Evolutionary conservation across 345 rosid genomes (phyloP).

Genomic region (Psidium friedrichsthalianum): DNA sequence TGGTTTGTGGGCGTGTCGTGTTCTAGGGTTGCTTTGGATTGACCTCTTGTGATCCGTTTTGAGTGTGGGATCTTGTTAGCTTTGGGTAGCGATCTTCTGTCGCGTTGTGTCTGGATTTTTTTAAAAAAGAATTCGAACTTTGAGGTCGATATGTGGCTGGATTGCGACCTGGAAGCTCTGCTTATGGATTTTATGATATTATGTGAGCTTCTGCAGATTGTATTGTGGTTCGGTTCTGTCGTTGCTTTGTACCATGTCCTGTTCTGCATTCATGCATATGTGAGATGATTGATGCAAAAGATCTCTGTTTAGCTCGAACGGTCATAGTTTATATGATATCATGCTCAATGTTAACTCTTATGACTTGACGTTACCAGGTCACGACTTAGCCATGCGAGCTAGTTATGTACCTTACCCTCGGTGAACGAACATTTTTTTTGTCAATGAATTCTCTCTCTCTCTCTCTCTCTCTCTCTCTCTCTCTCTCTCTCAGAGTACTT

Average conservation of each 20-base stretch:
- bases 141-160: not conserved
- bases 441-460: not conserved
- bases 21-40: not conserved
- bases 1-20: not conserved
- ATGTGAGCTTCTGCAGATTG: not conserved
- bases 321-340: not conserved
- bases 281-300: not conserved
- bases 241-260: not conserved
- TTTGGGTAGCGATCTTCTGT: not conserved
- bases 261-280: not conserved
- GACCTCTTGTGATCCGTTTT: not conserved
- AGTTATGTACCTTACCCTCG: not conserved
- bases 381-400: not conserved
- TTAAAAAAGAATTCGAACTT: not conserved
- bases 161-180: not conserved
- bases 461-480: not conserved
- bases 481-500: not conserved
- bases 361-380: not conserved
- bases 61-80: not conserved
- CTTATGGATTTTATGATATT: not conserved
- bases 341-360: not conserved
- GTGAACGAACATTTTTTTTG: not conserved
- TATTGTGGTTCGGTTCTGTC: not conserved
- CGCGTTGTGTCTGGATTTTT: not conserved
- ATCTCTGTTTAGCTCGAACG: not conserved